Conservation (phyloP, 2,329 filamentous ascomycete species). For the Stylonectria norvegica region DNA sequence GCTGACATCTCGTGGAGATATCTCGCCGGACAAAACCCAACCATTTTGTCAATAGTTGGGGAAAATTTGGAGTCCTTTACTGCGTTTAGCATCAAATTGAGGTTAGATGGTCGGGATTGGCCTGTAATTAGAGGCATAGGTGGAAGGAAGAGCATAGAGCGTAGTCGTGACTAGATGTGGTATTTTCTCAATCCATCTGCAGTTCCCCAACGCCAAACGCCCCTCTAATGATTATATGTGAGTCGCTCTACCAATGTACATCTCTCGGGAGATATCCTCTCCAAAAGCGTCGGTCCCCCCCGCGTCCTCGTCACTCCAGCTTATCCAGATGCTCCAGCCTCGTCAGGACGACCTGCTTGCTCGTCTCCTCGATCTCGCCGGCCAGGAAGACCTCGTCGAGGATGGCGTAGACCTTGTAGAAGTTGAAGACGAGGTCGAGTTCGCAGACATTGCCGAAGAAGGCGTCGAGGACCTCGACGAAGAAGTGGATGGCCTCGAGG, state of each 20-base stretch:
- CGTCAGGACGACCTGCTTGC: constrained; percentile 95
- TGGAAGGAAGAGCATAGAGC: background rate
- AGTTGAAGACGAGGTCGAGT: constrained; percentile 83
- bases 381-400: constrained; percentile 97
- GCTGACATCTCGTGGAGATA: no score
- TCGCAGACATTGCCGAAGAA: constrained; percentile 99
- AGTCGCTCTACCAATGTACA: background rate
- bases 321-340: constrained; percentile 94
- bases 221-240: background rate
- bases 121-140: background rate
- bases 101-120: no score
- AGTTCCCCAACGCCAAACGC: background rate
- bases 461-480: constrained; percentile 95
- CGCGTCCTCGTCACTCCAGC: constrained; percentile 72
- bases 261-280: no score
- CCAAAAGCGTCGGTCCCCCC: no score
- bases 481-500: constrained; percentile 97
- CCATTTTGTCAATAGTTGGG: no score
- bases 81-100: no score
- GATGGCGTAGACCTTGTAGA: constrained; percentile 92
- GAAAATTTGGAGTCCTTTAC: no score
- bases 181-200: background rate
- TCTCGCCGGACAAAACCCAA: no score
- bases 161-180: background rate
- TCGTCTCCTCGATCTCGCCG: constrained; percentile 97